Evolutionary conservation across 1,139 yeast species (phyloP), one percentile per base, ranked within the genome.

Genomic region (Taiozyma sp.): DNA sequence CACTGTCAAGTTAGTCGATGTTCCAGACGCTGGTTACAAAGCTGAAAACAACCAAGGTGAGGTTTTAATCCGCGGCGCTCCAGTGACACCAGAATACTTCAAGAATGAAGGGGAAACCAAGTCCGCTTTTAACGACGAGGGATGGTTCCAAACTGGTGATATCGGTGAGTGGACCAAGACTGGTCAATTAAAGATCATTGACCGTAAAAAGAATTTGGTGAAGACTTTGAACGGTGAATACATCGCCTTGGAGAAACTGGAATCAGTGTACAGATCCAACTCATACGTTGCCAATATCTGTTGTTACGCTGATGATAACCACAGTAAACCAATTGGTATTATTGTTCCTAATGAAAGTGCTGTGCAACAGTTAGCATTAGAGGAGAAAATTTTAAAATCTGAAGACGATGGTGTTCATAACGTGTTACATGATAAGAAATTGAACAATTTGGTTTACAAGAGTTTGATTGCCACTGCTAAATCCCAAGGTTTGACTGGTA

Each of bases 111-210:
- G 83, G 67, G 98, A 92, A 72, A 93, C 97, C 34, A 70, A 75
- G 48, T 83, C 71, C 32, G 90, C 96, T 0, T 85, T 88, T 64
- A 83, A 89, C 46, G 75, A 78, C 51, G 97, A 91, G 57, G 96
- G 93, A 32, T 95, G 98, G 97, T 95, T 95, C 76, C 80, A 76
- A 67, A 93, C 99, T 45, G 99, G 99, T 70, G 99, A 95, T 71
- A 90, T 95, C 69, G 97, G 93, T 65, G 93, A 90, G 74, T 91
- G 97, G 96, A 80, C 93, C 45, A 58, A 82, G 27, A 78, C 76
- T 58, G 99, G 99, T 61, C 83, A 83, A 54, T 75, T 95, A 65
- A 82, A 78, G 65, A 78, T 95, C 58, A 87, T 95, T 69, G 99
- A 95, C 73, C 88, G 99, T 70, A 88, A 84, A 76, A 95, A 95